Conservation (phyloP, 306 rosid species). For the Casuarina equisetifolia region DNA sequence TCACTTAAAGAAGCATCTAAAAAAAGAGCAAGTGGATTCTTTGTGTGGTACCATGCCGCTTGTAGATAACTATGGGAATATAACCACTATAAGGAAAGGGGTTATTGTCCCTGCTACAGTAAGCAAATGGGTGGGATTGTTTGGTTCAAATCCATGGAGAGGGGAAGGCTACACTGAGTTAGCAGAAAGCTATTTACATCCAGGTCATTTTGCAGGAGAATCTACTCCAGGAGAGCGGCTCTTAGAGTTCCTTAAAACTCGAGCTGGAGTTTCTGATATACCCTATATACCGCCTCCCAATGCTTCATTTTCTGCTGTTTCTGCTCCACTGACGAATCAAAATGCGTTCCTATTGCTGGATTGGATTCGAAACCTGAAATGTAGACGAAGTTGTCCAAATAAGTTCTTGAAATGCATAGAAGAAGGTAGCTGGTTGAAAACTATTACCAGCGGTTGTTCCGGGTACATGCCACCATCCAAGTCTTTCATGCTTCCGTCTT, state of each 20-base stretch:
- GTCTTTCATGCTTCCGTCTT: constrained; percentile 52
- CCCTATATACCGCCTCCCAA: constrained; percentile 62
- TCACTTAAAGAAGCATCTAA: constrained; percentile 5
- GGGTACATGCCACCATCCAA: constrained; percentile 55
- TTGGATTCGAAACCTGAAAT: constrained; percentile 50
- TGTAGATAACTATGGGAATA: constrained; percentile 49
- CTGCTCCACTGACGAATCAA: constrained; percentile 49
- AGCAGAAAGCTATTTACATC: constrained; percentile 41
- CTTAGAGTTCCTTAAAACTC: constrained; percentile 38
- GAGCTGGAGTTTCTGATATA: constrained; percentile 52
- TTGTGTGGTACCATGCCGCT: constrained; percentile 54
- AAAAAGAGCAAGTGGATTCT: background rate
- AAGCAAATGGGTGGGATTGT: constrained; percentile 69
- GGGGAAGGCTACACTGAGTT: constrained; percentile 51
- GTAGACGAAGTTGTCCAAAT: constrained; percentile 8
- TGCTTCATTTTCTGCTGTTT: constrained; percentile 43
- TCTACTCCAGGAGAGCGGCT: constrained; percentile 15
- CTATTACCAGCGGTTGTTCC: constrained; percentile 36
- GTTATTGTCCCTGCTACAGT: constrained; percentile 64
- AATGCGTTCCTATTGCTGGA: constrained; percentile 62
- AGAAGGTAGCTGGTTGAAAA: constrained; percentile 23
- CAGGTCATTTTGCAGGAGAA: constrained; percentile 38
- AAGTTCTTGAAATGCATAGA: background rate
- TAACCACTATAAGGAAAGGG: constrained; percentile 7
- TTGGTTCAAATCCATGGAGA: constrained; percentile 64